phyloP scores from a whole-genome alignment of 2,329 filamentous ascomycete genomes.

The Calonectria hongkongensis region DNA sequence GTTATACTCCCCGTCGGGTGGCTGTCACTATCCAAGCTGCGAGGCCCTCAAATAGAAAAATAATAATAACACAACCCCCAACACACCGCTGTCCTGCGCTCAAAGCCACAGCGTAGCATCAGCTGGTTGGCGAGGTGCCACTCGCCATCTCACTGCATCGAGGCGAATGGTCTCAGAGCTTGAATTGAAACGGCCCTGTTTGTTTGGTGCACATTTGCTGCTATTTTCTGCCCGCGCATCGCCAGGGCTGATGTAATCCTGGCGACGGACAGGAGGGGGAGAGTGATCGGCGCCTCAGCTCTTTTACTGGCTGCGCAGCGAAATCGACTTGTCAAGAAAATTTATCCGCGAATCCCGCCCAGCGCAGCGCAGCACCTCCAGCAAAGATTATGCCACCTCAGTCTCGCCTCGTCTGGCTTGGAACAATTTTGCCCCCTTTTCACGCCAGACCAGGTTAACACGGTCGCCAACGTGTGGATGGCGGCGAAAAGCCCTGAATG shows the following conservation, averaged over 20 bases:
- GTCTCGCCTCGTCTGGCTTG: background rate
- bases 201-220: conserved; percentile 15
- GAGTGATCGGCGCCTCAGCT: background rate
- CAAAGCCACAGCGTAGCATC: conserved; percentile 27
- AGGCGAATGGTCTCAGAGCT: conserved; percentile 28
- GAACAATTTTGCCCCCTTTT: conserved; percentile 1
- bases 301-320: background rate
- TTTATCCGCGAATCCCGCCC: conserved; percentile 23
- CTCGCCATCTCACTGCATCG: conserved; percentile 21
- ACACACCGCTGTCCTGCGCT: background rate
- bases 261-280: background rate
- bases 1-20: background rate
- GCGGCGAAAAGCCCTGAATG: background rate
- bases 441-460: background rate
- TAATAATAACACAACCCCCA: background rate
- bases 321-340: background rate
- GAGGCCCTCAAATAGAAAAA: background rate
- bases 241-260: conserved; percentile 19
- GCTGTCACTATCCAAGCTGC: too few relatives aligned
- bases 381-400: background rate
- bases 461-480: conserved; percentile 7
- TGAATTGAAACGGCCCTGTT: background rate
- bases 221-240: background rate
- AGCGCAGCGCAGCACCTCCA: background rate
- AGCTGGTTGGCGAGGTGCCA: conserved; percentile 8